phyloP scores from a whole-genome alignment of 306 rosid genomes.

The Lotus japonicus region DNA sequence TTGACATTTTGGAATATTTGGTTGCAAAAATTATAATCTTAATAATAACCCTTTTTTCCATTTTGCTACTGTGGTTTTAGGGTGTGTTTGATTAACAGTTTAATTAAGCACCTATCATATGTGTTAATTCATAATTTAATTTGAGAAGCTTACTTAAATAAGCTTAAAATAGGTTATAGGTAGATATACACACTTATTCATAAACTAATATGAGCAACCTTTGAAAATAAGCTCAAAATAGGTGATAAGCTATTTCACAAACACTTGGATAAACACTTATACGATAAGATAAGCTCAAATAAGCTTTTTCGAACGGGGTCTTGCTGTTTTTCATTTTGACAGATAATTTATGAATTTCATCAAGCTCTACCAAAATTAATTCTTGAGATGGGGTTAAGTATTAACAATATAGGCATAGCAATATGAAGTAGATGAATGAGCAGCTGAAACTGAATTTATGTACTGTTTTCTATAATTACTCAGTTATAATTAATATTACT shows the following conservation, averaged over 20 bases:
- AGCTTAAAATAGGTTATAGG: too few species aligned
- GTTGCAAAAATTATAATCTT: not conserved
- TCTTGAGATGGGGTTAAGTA: not conserved
- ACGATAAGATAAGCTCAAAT: too few species aligned
- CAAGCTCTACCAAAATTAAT: not conserved
- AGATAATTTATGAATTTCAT: not conserved
- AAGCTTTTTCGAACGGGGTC: too few species aligned
- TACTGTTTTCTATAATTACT: not conserved
- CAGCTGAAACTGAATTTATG: not conserved
- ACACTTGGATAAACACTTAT: too few species aligned
- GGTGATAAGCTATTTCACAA: too few species aligned
- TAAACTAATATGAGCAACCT: too few species aligned
- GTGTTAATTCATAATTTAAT: too few species aligned
- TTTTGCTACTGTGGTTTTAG: not conserved
- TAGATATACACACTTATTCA: too few species aligned
- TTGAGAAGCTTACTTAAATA: too few species aligned
- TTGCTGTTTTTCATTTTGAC: not conserved
- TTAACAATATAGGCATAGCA: not conserved
- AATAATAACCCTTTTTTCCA: not conserved
- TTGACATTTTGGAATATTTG: not conserved
- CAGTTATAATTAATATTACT: not conserved
- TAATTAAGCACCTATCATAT: too few species aligned
- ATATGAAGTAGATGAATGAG: not conserved
- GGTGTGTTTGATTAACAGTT: too few species aligned
- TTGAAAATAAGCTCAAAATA: too few species aligned